Evolutionary conservation across 2,329 filamentous ascomycete species (phyloP).

Genomic region (Neonectria sp.): DNA sequence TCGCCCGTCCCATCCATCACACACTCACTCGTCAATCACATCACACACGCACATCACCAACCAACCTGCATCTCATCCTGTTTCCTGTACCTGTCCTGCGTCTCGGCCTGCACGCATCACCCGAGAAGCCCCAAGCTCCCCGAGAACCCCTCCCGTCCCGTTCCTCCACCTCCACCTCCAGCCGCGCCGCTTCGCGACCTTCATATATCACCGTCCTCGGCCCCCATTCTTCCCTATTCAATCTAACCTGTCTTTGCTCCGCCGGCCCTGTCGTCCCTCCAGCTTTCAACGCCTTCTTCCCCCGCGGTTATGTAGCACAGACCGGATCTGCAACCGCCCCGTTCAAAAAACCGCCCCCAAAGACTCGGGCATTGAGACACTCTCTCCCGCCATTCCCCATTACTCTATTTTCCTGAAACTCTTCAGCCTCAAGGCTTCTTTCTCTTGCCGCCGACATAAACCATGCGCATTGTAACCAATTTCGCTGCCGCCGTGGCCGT

Average conservation of each 20-base stretch:
- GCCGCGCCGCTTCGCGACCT: not conserved
- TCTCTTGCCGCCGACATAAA: not conserved
- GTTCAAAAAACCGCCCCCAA: not conserved
- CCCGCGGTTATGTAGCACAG: constrained; percentile 12
- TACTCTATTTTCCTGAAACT: not conserved
- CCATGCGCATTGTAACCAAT: constrained; percentile 25
- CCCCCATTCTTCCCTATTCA: constrained; percentile 6
- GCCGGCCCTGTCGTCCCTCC: not conserved
- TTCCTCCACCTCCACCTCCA: not conserved
- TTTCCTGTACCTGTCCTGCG: not conserved
- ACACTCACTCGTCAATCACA: not conserved
- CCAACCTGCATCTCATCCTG: not conserved
- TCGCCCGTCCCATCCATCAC: not conserved
- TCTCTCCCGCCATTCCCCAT: not conserved
- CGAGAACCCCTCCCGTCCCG: not conserved
- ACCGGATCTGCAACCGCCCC: constrained; percentile 5
- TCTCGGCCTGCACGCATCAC: constrained; percentile 16
- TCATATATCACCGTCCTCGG: constrained; percentile 17
- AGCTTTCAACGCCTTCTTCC: not conserved
- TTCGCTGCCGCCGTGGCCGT: constrained; percentile 39
- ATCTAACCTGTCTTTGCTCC: not conserved
- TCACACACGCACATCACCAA: constrained; percentile 1
- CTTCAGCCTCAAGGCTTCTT: not conserved
- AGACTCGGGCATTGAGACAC: not conserved
- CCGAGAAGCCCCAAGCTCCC: not conserved